These are phyloP conservation scores for Myxozyma melibiosi DNA, from an alignment of 805 yeast species.

Conservation along the genomic window DNA sequence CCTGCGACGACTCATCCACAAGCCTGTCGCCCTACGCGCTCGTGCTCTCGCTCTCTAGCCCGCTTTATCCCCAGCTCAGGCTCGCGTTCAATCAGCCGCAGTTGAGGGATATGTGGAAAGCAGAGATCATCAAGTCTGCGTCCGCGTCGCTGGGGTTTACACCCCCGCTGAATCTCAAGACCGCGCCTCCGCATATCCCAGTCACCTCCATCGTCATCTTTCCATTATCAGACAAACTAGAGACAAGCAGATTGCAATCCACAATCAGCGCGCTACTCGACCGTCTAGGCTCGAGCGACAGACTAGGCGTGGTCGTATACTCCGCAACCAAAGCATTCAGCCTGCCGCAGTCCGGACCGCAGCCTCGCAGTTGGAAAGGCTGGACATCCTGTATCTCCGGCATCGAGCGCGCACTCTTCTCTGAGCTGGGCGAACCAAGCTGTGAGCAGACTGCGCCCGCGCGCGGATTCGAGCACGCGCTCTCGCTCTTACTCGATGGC, in stretches of 20 bases:
- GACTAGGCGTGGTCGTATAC: conserved; percentile 18
- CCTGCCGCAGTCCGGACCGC: conserved; percentile 14
- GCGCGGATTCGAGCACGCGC: conserved; percentile 15
- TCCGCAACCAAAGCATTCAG: conserved; percentile 5
- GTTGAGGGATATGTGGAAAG: conserved; percentile 13
- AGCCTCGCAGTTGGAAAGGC: conserved; percentile 17
- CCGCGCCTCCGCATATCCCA: conserved; percentile 14
- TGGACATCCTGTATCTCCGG: conserved; percentile 13
- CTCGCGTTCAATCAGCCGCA: conserved; percentile 10
- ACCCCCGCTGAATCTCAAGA: neutral
- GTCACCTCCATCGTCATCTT: conserved; percentile 19
- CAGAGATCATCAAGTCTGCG: neutral
- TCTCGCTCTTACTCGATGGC: conserved; percentile 5
- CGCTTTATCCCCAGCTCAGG: neutral
- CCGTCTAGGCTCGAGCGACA: conserved; percentile 12
- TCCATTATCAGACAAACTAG: conserved; percentile 4
- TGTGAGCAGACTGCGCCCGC: conserved; percentile 6
- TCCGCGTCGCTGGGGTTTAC: neutral
- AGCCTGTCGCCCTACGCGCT: conserved; percentile 3
- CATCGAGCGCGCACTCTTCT: conserved; percentile 1
- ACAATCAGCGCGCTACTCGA: conserved; percentile 13
- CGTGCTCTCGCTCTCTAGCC: neutral
- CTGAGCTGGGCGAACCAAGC: neutral
- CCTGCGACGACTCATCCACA: neutral
- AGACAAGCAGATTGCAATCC: conserved; percentile 2